Evolutionary conservation across 2,329 filamentous ascomycete genomes (phyloP), one percentile per base, ranked within the genome.

Genomic region (Fonsecaea pugnacius): DNA sequence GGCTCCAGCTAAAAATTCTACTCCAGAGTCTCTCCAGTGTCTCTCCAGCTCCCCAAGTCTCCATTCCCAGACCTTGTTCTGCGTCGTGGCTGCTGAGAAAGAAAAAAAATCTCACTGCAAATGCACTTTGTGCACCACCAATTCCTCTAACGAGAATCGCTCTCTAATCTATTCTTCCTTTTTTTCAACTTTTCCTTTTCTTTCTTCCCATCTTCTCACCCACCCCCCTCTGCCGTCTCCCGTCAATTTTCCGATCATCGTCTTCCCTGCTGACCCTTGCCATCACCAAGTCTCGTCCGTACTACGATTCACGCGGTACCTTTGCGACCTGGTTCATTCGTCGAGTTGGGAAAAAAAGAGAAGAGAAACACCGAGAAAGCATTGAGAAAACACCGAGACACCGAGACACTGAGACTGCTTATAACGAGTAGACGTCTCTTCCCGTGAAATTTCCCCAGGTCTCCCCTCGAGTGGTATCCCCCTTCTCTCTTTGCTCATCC

Each of bases 91-190:
- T 30, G 27, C 27, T 53, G 51, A 32, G 27, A 35, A n/a, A 30
- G 21, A 35, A 32, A 16, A 53, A 32, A 30, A 35, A 35, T 53
- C 27, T 35, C 51, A n/a, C n/a, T 35, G 27, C 27, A n/a, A 35
- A 59, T 52, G 57, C 57, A 59, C 46, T 36, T 38, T 43, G 32
- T 35, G 43, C 57, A 59, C 43, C 57, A 59, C 30, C 46, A 38
- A 52, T 52, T 50, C 57, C 43, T 59, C 43, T 33, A 52, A 59
- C 21, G 18, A 59, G 57, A 59, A 38, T 52, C 35, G 57, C 43
- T 48, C 43, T 48, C 43, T 48, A 48, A 48, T 48, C 55, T 58
- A 9, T 58, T 43, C 32, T 32, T 33, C 14, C 30, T 32, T 36
- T 50, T 46, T 35, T 40, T 27, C 27, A 30, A 30, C 27, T 32